These are phyloP conservation scores for Botrytis medusae DNA, from an alignment of 2,329 filamentous ascomycete species.

Conservation along the genomic window DNA sequence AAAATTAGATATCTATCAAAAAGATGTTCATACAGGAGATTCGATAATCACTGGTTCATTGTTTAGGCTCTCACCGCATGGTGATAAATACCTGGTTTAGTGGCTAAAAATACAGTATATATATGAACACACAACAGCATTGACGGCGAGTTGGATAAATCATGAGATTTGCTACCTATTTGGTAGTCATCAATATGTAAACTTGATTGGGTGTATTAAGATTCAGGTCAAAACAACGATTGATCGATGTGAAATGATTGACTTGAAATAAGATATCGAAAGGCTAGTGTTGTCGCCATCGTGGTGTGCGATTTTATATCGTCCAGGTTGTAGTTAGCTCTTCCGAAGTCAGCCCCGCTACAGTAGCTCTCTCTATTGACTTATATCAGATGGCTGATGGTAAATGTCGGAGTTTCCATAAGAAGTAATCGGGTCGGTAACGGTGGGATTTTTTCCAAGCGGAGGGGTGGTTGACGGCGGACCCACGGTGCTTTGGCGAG, in stretches of 20 bases:
- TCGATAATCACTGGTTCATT: not conserved
- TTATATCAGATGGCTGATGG: not conserved
- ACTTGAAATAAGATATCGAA: not conserved
- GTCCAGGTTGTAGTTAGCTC: not conserved
- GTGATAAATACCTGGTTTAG: not conserved
- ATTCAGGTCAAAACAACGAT: not conserved
- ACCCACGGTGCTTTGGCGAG: not conserved
- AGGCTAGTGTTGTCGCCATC: not conserved
- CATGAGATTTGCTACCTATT: not conserved
- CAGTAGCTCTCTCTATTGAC: no score
- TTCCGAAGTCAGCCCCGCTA: not conserved
- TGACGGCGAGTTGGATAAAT: not conserved
- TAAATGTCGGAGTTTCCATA: not conserved
- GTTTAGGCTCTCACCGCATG: no score
- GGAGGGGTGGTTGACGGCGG: not conserved
- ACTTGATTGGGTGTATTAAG: not conserved
- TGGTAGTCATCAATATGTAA: not conserved
- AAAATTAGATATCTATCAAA: constrained; percentile 4
- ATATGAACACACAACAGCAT: not conserved
- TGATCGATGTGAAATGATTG: not conserved
- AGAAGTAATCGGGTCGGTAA: not conserved
- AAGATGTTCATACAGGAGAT: not conserved
- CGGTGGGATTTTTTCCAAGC: not conserved
- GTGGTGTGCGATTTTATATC: not conserved
- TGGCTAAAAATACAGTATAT: not conserved